Percentiles rank a stretch among this genome's conserved stretches.
Evolutionary conservation across 306 rosid species (phyloP).

Genomic region (Abrus pulchellus): DNA sequence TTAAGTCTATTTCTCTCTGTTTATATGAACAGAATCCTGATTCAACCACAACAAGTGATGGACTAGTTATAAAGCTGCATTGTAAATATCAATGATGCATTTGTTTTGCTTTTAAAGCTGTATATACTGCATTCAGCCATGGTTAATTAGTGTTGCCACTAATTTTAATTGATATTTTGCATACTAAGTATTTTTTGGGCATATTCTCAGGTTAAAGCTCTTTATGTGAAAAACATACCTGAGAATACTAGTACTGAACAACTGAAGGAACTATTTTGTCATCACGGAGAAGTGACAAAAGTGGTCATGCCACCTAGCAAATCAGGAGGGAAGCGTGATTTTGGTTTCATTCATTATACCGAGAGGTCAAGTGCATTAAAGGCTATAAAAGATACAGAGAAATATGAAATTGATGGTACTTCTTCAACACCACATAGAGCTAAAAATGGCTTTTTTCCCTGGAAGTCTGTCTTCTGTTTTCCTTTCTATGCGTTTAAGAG

Average conservation of each 20-base stretch:
- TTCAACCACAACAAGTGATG: no score
- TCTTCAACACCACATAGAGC: constrained; percentile 11
- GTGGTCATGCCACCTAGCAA: constrained; percentile 99
- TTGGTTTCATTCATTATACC: constrained; percentile 93
- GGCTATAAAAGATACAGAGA: constrained; percentile 93
- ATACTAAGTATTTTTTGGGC: constrained; percentile 31
- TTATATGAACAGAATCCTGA: no score
- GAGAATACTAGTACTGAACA: constrained; percentile 89
- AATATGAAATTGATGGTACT: constrained; percentile 94
- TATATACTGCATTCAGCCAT: no score
- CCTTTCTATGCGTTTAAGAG: background rate
- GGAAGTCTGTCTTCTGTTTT: constrained; percentile 24
- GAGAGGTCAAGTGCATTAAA: constrained; percentile 98
- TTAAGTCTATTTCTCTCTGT: no score
- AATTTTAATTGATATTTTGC: background rate
- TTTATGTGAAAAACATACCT: constrained; percentile 96
- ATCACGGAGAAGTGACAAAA: constrained; percentile 94
- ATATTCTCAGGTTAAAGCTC: constrained; percentile 87
- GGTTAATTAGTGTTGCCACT: no score
- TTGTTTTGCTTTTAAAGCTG: no score
- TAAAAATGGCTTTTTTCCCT: constrained; percentile 9
- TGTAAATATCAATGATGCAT: no score
- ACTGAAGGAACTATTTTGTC: constrained; percentile 89
- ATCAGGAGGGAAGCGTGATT: constrained; percentile 93
- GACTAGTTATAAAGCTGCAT: no score